These are phyloP conservation scores for Vitis hybrid DNA, from an alignment of 177 flowering plant genomes.

Conservation along the genomic window DNA sequence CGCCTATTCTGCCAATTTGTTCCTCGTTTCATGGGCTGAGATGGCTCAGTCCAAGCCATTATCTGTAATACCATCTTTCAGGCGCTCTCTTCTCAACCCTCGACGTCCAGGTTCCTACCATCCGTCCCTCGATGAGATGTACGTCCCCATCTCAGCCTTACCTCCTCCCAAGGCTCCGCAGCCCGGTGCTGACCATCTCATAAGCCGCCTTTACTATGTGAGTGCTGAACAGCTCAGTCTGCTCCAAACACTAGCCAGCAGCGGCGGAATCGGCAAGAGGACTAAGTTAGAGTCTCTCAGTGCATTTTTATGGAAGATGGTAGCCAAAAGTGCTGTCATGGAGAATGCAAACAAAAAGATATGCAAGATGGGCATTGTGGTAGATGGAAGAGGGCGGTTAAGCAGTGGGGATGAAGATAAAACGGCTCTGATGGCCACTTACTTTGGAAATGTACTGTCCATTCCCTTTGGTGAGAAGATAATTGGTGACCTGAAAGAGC, in stretches of 20 bases:
- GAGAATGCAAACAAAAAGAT: background rate
- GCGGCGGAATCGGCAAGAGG: background rate
- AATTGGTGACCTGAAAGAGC: too few species aligned
- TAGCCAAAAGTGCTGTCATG: conserved; percentile 9
- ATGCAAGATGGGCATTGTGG: conserved; percentile 22
- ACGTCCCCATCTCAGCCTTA: too few species aligned
- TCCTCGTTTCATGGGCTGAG: conserved; percentile 36
- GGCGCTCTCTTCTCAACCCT: conserved; percentile 21
- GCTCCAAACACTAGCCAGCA: conserved; percentile 25
- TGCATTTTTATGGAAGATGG: conserved; percentile 22
- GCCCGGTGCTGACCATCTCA: background rate
- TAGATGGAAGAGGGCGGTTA: conserved; percentile 16
- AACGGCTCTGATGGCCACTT: background rate
- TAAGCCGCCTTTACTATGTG: conserved; percentile 36
- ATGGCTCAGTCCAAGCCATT: conserved; percentile 2
- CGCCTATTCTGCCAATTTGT: conserved; percentile 42
- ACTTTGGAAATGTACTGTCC: conserved; percentile 30
- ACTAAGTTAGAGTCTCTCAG: conserved; percentile 25
- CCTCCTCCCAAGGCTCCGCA: background rate
- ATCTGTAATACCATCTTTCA: conserved; percentile 13
- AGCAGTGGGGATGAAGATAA: background rate
- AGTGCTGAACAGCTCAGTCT: conserved; percentile 12
- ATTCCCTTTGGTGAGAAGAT: too few species aligned
- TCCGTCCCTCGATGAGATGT: too few species aligned
- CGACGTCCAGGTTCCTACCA: background rate